Conservation (phyloP, 371 early-diverging fungal genomes). For the Mucor indicus region DNA sequence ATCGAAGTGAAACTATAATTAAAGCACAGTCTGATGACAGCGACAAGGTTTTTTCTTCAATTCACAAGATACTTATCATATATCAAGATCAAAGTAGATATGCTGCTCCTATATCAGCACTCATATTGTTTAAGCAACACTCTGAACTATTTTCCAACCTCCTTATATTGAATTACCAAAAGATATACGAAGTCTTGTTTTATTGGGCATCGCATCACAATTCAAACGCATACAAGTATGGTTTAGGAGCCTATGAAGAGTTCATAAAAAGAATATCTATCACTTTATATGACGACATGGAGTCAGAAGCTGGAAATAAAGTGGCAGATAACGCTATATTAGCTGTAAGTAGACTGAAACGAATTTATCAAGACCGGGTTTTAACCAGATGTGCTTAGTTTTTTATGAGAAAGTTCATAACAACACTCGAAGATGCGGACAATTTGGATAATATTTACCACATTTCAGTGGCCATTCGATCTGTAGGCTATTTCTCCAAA, state of each 20-base stretch:
- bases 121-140: constrained; percentile 56
- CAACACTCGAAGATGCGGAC: constrained; percentile 32
- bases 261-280: neutral
- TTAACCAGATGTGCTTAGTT: too few relatives aligned
- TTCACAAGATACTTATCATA: neutral
- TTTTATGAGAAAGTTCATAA: constrained; percentile 48
- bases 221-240: constrained; percentile 8
- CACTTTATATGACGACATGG: too few relatives aligned
- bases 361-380: too few relatives aligned
- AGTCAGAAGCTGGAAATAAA: too few relatives aligned
- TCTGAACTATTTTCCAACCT: constrained; percentile 41
- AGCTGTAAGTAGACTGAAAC: too few relatives aligned
- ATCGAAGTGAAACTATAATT: constrained; percentile 10
- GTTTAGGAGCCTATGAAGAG: constrained; percentile 8
- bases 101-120: constrained; percentile 40
- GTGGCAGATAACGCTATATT: too few relatives aligned
- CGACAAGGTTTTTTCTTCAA: constrained; percentile 1
- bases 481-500: constrained; percentile 70
- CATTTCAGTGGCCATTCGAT: constrained; percentile 63
- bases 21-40: constrained; percentile 1
- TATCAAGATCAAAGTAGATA: constrained; percentile 2
- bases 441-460: constrained; percentile 42
- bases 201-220: constrained; percentile 52
- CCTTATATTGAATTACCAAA: constrained; percentile 40
- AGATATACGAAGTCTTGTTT: constrained; percentile 44